Percentiles rank a stretch among this genome's conserved stretches.
Evolutionary conservation across 2,329 filamentous ascomycete genomes (phyloP).

Genomic region (Aspergillus sojae): DNA sequence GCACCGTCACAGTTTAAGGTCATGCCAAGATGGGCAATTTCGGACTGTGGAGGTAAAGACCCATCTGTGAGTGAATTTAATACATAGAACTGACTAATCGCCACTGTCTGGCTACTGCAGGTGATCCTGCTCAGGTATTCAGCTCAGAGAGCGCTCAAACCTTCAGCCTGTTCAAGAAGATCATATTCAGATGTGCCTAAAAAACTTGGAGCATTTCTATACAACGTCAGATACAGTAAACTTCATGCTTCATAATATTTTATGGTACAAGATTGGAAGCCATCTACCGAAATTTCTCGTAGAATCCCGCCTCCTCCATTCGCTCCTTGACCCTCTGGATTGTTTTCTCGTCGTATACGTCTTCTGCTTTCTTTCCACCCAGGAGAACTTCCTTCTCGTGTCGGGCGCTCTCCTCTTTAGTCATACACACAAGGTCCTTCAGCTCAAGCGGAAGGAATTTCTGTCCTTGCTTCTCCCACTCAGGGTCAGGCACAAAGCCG

Average conservation of each 20-base stretch:
- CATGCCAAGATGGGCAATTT: too few relatives aligned
- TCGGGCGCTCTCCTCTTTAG: conserved; percentile 79
- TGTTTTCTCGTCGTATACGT: conserved; percentile 72
- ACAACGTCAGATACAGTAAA: too few relatives aligned
- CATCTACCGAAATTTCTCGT: conserved; percentile 51
- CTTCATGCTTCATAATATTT: neutral
- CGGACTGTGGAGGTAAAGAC: too few relatives aligned
- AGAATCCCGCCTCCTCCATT: conserved; percentile 66
- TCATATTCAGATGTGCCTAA: too few relatives aligned
- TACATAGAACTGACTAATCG: too few relatives aligned
- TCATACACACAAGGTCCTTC: conserved; percentile 83
- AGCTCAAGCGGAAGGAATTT: conserved; percentile 71
- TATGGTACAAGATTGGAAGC: neutral
- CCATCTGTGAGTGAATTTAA: too few relatives aligned
- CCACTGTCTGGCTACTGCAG: too few relatives aligned
- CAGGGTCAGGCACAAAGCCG: conserved; percentile 64
- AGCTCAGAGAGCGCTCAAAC: too few relatives aligned
- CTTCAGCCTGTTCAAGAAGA: too few relatives aligned
- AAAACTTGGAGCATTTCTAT: too few relatives aligned
- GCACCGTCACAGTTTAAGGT: too few relatives aligned
- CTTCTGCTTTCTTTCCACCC: conserved; percentile 66
- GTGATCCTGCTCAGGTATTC: too few relatives aligned
- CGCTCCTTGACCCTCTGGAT: conserved; percentile 69
- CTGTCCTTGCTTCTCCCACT: conserved; percentile 66
- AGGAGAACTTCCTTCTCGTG: conserved; percentile 82